phyloP scores from a whole-genome alignment of 139 green algal genomes.

The Closterium sp. region DNA sequence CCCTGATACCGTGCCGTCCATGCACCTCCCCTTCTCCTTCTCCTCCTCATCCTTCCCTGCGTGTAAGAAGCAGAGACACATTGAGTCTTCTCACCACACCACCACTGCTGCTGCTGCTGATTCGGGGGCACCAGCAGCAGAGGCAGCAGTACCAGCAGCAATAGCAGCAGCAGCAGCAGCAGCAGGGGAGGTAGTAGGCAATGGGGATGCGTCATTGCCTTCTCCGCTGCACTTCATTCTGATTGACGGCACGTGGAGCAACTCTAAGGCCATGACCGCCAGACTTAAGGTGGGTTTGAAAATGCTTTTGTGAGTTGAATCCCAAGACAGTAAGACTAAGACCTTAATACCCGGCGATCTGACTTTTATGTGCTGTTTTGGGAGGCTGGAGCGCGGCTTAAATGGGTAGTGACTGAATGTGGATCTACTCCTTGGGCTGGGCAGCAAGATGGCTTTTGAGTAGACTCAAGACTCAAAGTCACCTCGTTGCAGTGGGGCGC shows the following conservation, averaged over 20 bases:
- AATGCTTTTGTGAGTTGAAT: no score
- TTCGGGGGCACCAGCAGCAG: background rate
- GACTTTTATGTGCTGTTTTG: no score
- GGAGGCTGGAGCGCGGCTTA: no score
- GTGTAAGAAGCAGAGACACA: background rate
- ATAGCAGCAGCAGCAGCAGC: background rate
- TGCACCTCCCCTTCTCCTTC: conserved; percentile 1
- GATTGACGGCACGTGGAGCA: conserved; percentile 52
- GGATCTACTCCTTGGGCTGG: no score
- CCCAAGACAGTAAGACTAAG: no score
- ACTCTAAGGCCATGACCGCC: conserved; percentile 41
- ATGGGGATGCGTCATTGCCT: background rate
- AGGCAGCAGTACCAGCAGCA: background rate
- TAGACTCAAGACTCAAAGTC: no score
- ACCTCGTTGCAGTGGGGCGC: no score
- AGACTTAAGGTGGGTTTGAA: conserved; percentile 37
- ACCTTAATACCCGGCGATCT: no score
- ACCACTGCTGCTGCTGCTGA: background rate
- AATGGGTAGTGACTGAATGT: no score
- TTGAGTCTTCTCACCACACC: background rate
- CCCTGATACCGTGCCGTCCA: background rate
- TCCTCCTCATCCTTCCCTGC: background rate
- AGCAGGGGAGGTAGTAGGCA: background rate
- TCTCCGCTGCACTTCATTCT: conserved; percentile 39
- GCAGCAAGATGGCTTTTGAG: no score